These are phyloP conservation scores for Xerophyta viscosa DNA, from an alignment of 106 monocot species.

Conservation along the genomic window DNA sequence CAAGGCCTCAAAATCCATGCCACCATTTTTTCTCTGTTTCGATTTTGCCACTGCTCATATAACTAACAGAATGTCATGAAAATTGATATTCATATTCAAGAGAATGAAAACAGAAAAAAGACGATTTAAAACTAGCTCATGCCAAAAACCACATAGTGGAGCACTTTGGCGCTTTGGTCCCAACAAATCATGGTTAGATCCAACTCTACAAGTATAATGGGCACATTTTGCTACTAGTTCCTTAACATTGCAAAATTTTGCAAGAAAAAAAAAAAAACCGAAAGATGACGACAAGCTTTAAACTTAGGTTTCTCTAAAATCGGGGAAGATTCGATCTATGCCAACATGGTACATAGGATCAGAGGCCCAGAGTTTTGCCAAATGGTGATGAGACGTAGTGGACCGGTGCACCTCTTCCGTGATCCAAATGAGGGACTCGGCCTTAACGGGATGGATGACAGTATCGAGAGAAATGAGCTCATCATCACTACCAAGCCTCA, in stretches of 20 bases:
- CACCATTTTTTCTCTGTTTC: conserved; percentile 46
- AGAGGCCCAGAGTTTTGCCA: conserved; percentile 71
- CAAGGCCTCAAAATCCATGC: conserved; percentile 55
- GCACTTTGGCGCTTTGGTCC: no score
- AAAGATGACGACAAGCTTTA: no score
- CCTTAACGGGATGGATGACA: conserved; percentile 62
- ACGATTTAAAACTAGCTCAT: no score
- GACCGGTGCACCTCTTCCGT: conserved; percentile 76
- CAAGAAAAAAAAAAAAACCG: no score
- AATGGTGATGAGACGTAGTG: conserved; percentile 34
- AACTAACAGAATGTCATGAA: conserved; percentile 17
- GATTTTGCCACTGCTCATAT: conserved; percentile 27
- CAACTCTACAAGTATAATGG: no score
- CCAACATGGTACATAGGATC: conserved; percentile 57
- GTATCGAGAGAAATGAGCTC: conserved; percentile 38
- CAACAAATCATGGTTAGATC: no score
- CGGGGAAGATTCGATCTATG: conserved; percentile 52
- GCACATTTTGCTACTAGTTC: no score
- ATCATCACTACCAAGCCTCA: conserved; percentile 37
- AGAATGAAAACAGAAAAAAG: background rate
- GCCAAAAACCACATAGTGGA: no score
- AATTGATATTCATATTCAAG: background rate
- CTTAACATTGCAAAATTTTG: no score
- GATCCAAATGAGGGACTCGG: conserved; percentile 75
- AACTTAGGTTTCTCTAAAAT: no score